These are phyloP conservation scores for Zizania latifolia DNA, from an alignment of 176 grass and related monocot genomes.

Conservation along the genomic window DNA sequence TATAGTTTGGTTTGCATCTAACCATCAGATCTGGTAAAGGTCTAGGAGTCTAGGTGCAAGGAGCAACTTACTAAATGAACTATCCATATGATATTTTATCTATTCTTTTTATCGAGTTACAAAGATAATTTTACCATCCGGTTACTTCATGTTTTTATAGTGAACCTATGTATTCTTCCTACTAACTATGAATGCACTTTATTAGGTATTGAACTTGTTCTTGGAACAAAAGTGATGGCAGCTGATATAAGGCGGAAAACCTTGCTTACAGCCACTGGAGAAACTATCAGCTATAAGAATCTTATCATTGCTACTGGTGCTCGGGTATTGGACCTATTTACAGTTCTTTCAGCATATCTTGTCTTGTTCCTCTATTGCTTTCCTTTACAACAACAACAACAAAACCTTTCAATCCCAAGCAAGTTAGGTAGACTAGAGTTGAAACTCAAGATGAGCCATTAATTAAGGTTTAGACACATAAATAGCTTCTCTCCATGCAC, in stretches of 20 bases:
- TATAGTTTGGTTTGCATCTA: neutral
- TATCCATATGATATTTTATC: neutral
- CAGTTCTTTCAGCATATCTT: neutral
- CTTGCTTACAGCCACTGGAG: slow-evolving; percentile 65
- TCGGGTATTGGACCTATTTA: slow-evolving; percentile 66
- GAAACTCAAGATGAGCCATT: too few species aligned
- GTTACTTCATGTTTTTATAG: neutral
- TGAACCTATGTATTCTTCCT: neutral
- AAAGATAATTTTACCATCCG: neutral
- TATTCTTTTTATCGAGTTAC: neutral
- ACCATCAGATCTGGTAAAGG: neutral
- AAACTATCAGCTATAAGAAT: slow-evolving; percentile 93
- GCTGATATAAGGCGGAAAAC: slow-evolving; percentile 76
- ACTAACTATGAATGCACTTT: slow-evolving; percentile 1
- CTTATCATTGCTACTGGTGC: slow-evolving; percentile 96
- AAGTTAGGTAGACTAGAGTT: too few species aligned
- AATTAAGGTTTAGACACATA: too few species aligned
- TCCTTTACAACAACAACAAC: too few species aligned
- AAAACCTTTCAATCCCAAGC: too few species aligned
- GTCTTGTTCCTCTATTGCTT: too few species aligned
- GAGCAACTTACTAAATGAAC: neutral
- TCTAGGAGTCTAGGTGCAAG: neutral
- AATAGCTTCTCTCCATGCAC: too few species aligned
- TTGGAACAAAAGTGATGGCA: slow-evolving; percentile 73
- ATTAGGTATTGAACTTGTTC: slow-evolving; percentile 93